phyloP scores from a whole-genome alignment of 371 early-diverging fungal genomes.

The Mucor irregularis region DNA sequence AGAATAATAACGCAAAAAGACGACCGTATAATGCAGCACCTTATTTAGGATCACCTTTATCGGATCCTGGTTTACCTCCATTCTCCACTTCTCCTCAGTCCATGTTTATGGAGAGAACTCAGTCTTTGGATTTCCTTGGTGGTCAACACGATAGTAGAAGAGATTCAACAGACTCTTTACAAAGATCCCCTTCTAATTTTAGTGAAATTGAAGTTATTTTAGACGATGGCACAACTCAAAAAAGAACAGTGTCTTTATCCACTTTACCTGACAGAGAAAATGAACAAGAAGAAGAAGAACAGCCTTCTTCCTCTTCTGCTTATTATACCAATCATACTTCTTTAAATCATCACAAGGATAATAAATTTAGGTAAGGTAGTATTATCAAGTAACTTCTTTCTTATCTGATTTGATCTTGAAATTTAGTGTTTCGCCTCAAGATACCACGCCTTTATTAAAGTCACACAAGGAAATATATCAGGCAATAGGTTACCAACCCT shows the following conservation, averaged over 20 bases:
- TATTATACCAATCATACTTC: not conserved
- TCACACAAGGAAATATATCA: conserved; percentile 21
- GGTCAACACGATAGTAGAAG: not conserved
- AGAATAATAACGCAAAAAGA: too few species aligned
- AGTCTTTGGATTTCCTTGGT: conserved; percentile 13
- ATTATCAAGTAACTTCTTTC: too few species aligned
- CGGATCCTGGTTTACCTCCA: conserved; percentile 16
- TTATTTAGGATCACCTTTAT: conserved; percentile 15
- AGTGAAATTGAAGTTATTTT: conserved; percentile 30
- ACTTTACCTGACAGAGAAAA: conserved; percentile 24
- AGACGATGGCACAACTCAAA: conserved; percentile 30
- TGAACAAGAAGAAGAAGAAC: too few species aligned
- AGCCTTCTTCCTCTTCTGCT: too few species aligned
- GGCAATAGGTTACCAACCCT: not conserved
- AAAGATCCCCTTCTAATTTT: conserved; percentile 3
- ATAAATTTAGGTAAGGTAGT: not conserved
- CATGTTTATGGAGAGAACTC: conserved; percentile 17
- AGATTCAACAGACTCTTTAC: not conserved
- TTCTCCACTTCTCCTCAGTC: conserved; percentile 24
- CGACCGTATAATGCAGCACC: conserved; percentile 21
- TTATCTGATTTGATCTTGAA: too few species aligned
- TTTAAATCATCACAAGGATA: not conserved
- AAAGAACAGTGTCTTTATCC: conserved; percentile 29
- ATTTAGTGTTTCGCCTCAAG: not conserved
- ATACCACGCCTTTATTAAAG: conserved; percentile 25